These are phyloP conservation scores for Penicillium riverlandense DNA, from an alignment of 495 filamentous ascomycete species.

Conservation along the genomic window DNA sequence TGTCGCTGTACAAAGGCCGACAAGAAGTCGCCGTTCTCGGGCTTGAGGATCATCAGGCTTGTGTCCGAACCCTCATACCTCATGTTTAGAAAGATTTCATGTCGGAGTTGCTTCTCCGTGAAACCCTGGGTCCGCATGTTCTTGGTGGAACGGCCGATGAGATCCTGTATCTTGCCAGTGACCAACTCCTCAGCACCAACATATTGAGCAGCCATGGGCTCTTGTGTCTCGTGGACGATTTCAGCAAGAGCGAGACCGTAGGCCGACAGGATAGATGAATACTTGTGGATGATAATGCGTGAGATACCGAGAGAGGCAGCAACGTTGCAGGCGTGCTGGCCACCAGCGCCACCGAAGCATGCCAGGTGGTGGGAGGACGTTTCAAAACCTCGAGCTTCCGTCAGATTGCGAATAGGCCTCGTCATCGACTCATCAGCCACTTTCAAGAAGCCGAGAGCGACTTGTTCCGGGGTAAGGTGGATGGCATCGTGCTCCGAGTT, in stretches of 20 bases:
- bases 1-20: conserved; percentile 64
- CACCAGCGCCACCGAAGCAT: conserved; percentile 87
- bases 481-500: conserved; percentile 47
- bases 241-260: conserved; percentile 94
- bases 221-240: conserved; percentile 83
- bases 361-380: conserved; percentile 80
- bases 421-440: conserved; percentile 95
- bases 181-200: conserved; percentile 38
- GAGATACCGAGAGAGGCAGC: conserved; percentile 77
- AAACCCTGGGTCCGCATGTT: conserved; percentile 62
- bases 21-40: conserved; percentile 4
- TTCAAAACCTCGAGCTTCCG: conserved; percentile 86
- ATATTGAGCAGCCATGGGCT: conserved; percentile 64
- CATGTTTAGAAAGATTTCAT: conserved; percentile 83
- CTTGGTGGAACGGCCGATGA: conserved; percentile 65
- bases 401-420: conserved; percentile 78
- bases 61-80: conserved; percentile 84
- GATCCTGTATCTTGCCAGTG: conserved; percentile 1
- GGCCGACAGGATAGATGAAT: conserved; percentile 86
- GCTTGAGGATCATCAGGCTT: conserved; percentile 70
- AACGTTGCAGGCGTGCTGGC: conserved; percentile 92
- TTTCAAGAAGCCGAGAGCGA: conserved; percentile 70
- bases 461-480: conserved; percentile 60
- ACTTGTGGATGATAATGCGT: conserved; percentile 79
- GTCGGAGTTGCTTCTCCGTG: conserved; percentile 59